Percentiles rank a stretch among this genome's conserved stretches.
phyloP scores from a whole-genome alignment of 345 rosid species.

The Euphorbia lathyris region DNA sequence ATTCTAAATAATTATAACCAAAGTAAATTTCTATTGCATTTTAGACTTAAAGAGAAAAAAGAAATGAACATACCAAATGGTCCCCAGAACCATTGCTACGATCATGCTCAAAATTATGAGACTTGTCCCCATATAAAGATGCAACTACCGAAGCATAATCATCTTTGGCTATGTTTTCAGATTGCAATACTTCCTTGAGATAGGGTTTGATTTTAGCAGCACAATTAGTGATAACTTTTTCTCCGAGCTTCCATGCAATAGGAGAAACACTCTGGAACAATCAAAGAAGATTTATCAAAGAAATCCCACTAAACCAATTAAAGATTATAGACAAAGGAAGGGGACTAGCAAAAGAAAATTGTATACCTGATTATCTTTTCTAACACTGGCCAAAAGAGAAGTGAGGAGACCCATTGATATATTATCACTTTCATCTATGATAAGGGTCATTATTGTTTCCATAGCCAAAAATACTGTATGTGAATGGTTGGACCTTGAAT shows the following conservation, averaged over 20 bases:
- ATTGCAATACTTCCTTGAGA: constrained; percentile 51
- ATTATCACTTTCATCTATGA: constrained; percentile 64
- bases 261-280: constrained; percentile 48
- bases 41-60: not conserved
- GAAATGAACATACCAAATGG: constrained; percentile 43
- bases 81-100: constrained; percentile 29
- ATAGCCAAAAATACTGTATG: constrained; percentile 46
- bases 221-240: constrained; percentile 53
- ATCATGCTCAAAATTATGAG: constrained; percentile 19
- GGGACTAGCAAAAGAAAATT: constrained; percentile 3
- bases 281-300: not conserved
- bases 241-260: constrained; percentile 48
- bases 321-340: not conserved
- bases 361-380: constrained; percentile 61
- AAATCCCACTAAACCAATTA: constrained; percentile 7
- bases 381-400: constrained; percentile 55
- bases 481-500: constrained; percentile 52
- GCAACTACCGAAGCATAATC: constrained; percentile 57
- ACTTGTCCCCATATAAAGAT: constrained; percentile 41
- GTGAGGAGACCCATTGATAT: constrained; percentile 50
- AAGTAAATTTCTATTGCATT: constrained; percentile 6
- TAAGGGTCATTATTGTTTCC: constrained; percentile 69
- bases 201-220: constrained; percentile 52
- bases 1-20: not conserved
- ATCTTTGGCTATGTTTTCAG: constrained; percentile 39